Evolutionary conservation across 1,139 yeast genomes (phyloP).

Genomic region (Yamadazyma dushanensis): DNA sequence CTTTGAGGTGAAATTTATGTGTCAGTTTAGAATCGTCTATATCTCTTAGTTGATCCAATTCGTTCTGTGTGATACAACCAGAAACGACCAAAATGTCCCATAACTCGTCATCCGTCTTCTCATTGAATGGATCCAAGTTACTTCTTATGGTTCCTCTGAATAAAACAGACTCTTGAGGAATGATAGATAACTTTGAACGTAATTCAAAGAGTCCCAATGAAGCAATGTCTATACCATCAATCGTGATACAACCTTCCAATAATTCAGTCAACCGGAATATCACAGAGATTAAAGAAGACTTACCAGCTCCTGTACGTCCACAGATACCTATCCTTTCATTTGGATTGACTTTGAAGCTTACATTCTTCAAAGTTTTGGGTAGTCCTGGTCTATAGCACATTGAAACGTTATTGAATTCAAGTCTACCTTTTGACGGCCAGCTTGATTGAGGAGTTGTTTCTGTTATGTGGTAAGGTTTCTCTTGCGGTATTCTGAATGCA

Average conservation of each 20-base stretch:
- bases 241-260: slow-evolving; percentile 47
- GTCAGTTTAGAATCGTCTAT: slow-evolving; percentile 9
- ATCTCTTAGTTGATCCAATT: slow-evolving; percentile 4
- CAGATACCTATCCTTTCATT: slow-evolving; percentile 72
- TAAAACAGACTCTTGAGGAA: slow-evolving; percentile 90
- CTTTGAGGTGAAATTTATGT: slow-evolving; percentile 46
- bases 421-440: slow-evolving; percentile 50
- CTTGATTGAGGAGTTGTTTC: slow-evolving; percentile 55
- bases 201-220: slow-evolving; percentile 72
- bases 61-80: slow-evolving; percentile 19
- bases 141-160: slow-evolving; percentile 79
- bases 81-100: slow-evolving; percentile 31
- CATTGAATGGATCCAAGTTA: slow-evolving; percentile 67
- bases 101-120: slow-evolving; percentile 28
- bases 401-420: slow-evolving; percentile 57
- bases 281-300: slow-evolving; percentile 66
- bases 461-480: slow-evolving; percentile 45
- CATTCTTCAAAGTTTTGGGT: slow-evolving; percentile 67
- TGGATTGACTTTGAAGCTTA: slow-evolving; percentile 47
- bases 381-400: slow-evolving; percentile 75
- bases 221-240: slow-evolving; percentile 60
- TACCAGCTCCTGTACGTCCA: slow-evolving; percentile 85
- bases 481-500: slow-evolving; percentile 49
- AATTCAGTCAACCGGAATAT: slow-evolving; percentile 63
- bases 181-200: slow-evolving; percentile 75